Percentiles rank a stretch among this genome's conserved stretches.
These are phyloP conservation scores for Lotus japonicus DNA, from an alignment of 306 rosid species.

Conservation along the genomic window DNA sequence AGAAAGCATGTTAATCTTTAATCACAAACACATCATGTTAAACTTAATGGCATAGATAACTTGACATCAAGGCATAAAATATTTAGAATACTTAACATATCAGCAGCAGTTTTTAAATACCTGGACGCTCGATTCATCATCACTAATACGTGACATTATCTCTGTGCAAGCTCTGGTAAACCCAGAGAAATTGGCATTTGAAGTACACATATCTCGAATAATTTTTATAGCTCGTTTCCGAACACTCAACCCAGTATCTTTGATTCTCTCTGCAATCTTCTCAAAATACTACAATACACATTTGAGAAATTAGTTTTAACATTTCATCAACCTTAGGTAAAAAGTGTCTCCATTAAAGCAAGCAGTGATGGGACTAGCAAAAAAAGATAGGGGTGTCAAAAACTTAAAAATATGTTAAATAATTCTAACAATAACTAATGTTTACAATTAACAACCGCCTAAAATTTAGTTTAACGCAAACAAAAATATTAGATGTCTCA, in stretches of 20 bases:
- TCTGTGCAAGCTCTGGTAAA: conserved; percentile 85
- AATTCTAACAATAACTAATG: no score
- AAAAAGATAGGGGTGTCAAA: no score
- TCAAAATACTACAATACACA: conserved; percentile 71
- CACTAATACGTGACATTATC: conserved; percentile 85
- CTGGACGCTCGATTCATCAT: conserved; percentile 94
- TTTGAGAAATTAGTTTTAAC: conserved; percentile 8
- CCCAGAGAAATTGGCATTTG: conserved; percentile 74
- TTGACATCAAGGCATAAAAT: neutral
- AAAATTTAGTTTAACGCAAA: no score
- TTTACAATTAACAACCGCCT: no score
- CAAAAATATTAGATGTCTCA: no score
- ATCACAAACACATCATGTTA: neutral
- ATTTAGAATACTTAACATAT: neutral
- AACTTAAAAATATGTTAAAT: no score
- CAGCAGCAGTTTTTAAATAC: conserved; percentile 35
- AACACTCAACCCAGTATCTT: conserved; percentile 96
- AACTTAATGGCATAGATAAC: neutral
- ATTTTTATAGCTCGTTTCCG: conserved; percentile 95
- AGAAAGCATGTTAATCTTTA: neutral
- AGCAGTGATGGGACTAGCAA: no score
- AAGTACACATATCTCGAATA: conserved; percentile 93
- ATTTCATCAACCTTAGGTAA: conserved; percentile 3
- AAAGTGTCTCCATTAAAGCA: neutral
- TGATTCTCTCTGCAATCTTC: conserved; percentile 91